phyloP scores from a whole-genome alignment of 306 rosid species.

The Hippophae gyantsensis region DNA sequence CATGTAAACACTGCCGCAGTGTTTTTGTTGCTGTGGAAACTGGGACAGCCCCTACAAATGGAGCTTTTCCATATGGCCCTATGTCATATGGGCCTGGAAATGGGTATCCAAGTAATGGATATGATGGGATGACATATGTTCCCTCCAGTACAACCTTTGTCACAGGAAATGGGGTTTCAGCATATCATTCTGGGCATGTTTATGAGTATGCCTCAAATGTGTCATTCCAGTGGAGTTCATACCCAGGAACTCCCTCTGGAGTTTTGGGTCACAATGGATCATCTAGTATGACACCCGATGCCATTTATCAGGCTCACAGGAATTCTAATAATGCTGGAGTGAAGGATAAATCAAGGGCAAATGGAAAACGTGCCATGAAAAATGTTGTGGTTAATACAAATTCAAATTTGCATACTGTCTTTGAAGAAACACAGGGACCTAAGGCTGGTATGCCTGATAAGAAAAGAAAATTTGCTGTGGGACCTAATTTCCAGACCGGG shows the following conservation, averaged over 20 bases:
- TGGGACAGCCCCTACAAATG: slow-evolving; percentile 84
- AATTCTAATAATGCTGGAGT: slow-evolving; percentile 47
- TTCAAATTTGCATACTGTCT: slow-evolving; percentile 32
- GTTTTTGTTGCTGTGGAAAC: slow-evolving; percentile 81
- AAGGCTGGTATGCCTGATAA: slow-evolving; percentile 47
- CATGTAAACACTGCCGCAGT: slow-evolving; percentile 96
- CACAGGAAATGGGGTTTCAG: slow-evolving; percentile 61
- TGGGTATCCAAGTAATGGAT: slow-evolving; percentile 68
- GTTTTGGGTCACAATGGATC: slow-evolving; percentile 48
- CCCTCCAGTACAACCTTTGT: slow-evolving; percentile 50
- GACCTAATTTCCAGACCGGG: slow-evolving; percentile 44
- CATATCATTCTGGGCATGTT: slow-evolving; percentile 56
- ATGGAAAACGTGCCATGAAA: slow-evolving; percentile 36
- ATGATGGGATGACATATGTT: slow-evolving; percentile 66
- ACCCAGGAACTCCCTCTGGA: slow-evolving; percentile 49
- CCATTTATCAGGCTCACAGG: slow-evolving; percentile 51
- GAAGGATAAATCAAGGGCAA: slow-evolving; percentile 48
- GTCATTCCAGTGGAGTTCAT: slow-evolving; percentile 67
- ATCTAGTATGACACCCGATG: slow-evolving; percentile 35
- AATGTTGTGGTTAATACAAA: slow-evolving; percentile 33
- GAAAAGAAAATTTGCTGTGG: slow-evolving; percentile 55
- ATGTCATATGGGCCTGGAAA: slow-evolving; percentile 68
- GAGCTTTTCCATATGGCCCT: slow-evolving; percentile 85
- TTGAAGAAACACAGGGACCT: slow-evolving; percentile 33
- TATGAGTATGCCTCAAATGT: slow-evolving; percentile 69